Conservation (phyloP, 2,329 filamentous ascomycete species). For the Epichloe sylvatica region DNA sequence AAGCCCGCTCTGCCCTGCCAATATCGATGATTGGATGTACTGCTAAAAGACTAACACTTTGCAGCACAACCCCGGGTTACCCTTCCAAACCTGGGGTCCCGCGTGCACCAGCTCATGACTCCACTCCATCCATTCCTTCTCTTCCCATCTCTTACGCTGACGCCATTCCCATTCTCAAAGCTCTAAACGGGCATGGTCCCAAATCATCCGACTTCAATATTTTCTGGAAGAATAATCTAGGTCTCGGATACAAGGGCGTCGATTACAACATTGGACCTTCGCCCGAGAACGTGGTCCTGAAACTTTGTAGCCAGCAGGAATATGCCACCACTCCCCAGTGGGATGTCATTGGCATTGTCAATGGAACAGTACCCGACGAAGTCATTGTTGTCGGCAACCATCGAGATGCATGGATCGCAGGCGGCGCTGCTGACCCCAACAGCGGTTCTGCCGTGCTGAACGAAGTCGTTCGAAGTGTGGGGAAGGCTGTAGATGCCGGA, state of each 20-base stretch:
- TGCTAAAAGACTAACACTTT: background rate
- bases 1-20: constrained; percentile 6
- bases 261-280: constrained; percentile 77
- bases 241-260: constrained; percentile 66
- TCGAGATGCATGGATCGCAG: constrained; percentile 77
- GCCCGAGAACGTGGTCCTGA: constrained; percentile 55
- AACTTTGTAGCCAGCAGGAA: constrained; percentile 65
- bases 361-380: constrained; percentile 71
- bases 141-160: constrained; percentile 82
- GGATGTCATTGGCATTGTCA: constrained; percentile 88
- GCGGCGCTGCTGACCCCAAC: constrained; percentile 74
- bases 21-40: background rate
- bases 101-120: constrained; percentile 52
- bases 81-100: constrained; percentile 82
- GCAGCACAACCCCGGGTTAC: constrained; percentile 73
- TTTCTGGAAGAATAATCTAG: constrained; percentile 56
- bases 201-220: constrained; percentile 59
- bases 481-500: constrained; percentile 48
- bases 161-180: constrained; percentile 73
- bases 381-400: constrained; percentile 88
- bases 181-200: constrained; percentile 79
- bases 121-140: constrained; percentile 76
- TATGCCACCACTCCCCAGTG: constrained; percentile 72
- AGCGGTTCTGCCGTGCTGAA: constrained; percentile 68
- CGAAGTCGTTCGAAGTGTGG: constrained; percentile 64